Conservation (phyloP, 768 basidiomycete genomes). For the Mycena rebaudengoi region DNA sequence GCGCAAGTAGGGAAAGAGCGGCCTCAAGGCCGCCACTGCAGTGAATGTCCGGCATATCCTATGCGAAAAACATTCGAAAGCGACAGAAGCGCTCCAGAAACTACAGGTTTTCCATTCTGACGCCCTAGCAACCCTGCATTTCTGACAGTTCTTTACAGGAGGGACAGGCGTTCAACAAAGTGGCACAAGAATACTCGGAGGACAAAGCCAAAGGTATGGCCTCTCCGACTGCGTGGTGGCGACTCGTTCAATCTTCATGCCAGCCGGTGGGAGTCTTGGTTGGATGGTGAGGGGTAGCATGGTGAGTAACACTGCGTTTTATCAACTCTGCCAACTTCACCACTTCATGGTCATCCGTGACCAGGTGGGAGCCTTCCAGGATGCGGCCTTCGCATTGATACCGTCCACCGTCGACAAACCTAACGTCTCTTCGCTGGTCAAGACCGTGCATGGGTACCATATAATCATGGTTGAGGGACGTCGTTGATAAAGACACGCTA, state of each 20-base stretch:
- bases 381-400: conserved; percentile 83
- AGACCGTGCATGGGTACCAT: conserved; percentile 87
- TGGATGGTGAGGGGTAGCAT: conserved; percentile 90
- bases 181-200: conserved; percentile 90
- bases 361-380: conserved; percentile 75
- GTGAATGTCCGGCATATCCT: conserved; percentile 89
- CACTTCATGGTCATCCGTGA: background rate
- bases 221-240: background rate
- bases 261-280: conserved; percentile 86
- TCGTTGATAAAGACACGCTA: conserved; percentile 44
- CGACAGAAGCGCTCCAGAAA: conserved; percentile 79
- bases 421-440: conserved; percentile 73
- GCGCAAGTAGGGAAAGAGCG: too few species aligned
- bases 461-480: conserved; percentile 93
- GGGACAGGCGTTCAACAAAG: conserved; percentile 86
- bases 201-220: conserved; percentile 85
- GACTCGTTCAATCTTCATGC: background rate
- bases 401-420: conserved; percentile 88
- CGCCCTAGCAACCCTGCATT: too few species aligned
- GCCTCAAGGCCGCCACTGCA: conserved; percentile 81
- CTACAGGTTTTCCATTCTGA: too few species aligned
- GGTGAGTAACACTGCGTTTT: conserved; percentile 43
- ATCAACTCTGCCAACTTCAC: too few species aligned
- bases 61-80: conserved; percentile 88
- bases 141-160: too few species aligned